phyloP scores from a whole-genome alignment of 164 flowering plant genomes.

The Vitis rotundifolia region DNA sequence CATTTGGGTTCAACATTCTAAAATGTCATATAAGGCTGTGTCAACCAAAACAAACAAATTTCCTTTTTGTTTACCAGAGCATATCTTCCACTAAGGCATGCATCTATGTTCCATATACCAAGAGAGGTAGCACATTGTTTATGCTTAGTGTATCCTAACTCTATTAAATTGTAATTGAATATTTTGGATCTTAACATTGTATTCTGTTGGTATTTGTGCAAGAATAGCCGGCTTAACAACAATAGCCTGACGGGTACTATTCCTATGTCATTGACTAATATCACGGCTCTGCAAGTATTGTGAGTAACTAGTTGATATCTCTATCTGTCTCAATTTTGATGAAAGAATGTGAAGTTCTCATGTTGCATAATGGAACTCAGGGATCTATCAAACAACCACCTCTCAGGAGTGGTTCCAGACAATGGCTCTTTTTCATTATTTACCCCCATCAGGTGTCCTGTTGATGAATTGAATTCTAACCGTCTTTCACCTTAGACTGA shows the following conservation, averaged over 20 bases:
- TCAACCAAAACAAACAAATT: no score
- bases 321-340: background rate
- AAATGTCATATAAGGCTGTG: background rate
- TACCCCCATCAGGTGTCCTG: constrained; percentile 64
- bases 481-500: background rate
- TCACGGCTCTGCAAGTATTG: constrained; percentile 53
- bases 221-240: constrained; percentile 64
- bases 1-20: background rate
- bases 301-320: constrained; percentile 24
- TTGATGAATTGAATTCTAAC: background rate
- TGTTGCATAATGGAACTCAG: constrained; percentile 32
- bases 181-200: constrained; percentile 8
- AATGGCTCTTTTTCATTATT: constrained; percentile 68
- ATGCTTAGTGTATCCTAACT: background rate
- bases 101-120: no score
- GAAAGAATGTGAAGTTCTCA: background rate
- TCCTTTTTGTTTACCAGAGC: no score
- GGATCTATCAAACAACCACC: constrained; percentile 65
- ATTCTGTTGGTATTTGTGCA: constrained; percentile 19
- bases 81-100: no score
- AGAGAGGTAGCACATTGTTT: background rate
- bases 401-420: constrained; percentile 62
- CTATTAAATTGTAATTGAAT: background rate
- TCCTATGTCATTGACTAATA: constrained; percentile 56
- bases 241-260: constrained; percentile 56